Base-by-base conservation (phyloP, 192 early-diverging fungal species). In the Chytriomyces confervae region DNA sequence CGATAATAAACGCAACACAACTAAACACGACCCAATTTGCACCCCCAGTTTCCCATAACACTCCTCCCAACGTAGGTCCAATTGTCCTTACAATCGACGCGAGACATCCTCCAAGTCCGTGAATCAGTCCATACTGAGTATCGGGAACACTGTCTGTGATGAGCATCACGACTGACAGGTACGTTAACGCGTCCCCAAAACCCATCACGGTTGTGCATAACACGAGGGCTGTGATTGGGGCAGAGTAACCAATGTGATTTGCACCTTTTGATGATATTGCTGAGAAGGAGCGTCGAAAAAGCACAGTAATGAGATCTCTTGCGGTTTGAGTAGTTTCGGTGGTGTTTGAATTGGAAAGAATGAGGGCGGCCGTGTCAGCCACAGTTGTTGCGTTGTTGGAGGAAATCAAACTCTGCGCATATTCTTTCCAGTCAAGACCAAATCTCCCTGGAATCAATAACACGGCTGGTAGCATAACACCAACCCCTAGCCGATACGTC, bases 101-200 rank as follows among this genome's bases (percentile, higher is more conserved):
- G 43, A 80, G 16, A 53, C 79, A 81, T 24, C 81, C 84, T 1
- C 79, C 84, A 4, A 85, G 48, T 9, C 84, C 84, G 48, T 85
- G 84, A 3, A 85, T 65, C 49, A 81, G 47, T 2, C 84, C 84
- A 68, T 73, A 80, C 29, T 82, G 77, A n/a, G 65, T 61, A 0
- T 66, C 57, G 6, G 71, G 60, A 2, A 85, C 84, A 7, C 77
- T 72, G 50, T 83, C 80, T 0, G 84, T 85, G 29, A 85, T 62
- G 23, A 76, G 61, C 81, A 85, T 82, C 44, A 85, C 80, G 23
- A 83, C 63, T 46, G 69, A 53, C 46, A 85, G 66, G 48, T 85
- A 85, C 11, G 69, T 62, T n/a, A 83, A 53, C 0, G 81, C 84
- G 27, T 83, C 82, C 6, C 81, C 84, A 5, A 62, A 63, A 11